These are phyloP conservation scores for Lasiodiplodia hormozganensis DNA, from an alignment of 2,329 filamentous ascomycete genomes.

Conservation along the genomic window DNA sequence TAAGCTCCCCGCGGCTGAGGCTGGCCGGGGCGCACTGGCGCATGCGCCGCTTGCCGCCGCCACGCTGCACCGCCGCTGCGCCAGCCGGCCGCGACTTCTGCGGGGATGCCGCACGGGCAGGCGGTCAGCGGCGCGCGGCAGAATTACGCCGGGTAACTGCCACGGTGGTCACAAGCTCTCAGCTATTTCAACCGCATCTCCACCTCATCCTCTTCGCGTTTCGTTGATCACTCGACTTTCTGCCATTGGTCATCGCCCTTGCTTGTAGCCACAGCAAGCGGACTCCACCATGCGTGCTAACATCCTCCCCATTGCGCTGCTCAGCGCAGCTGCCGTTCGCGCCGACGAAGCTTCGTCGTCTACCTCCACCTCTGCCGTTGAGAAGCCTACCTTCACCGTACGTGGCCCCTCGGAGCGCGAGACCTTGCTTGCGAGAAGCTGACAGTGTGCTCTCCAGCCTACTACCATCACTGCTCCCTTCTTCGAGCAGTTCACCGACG, in stretches of 20 bases:
- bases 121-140: conserved; percentile 13
- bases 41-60: conserved; percentile 1
- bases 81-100: conserved; percentile 5
- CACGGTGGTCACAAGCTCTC: conserved; percentile 24
- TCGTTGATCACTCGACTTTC: conserved; percentile 18
- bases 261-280: conserved; percentile 24
- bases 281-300: conserved; percentile 78
- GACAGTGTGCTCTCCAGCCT: conserved; percentile 66
- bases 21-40: conserved; percentile 6
- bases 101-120: neutral
- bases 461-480: conserved; percentile 89
- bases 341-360: conserved; percentile 64
- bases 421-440: conserved; percentile 29
- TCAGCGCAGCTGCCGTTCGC: conserved; percentile 75
- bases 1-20: conserved; percentile 22
- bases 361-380: conserved; percentile 51
- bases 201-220: conserved; percentile 21
- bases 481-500: conserved; percentile 97
- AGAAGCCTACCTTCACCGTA: conserved; percentile 86
- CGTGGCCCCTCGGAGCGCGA: conserved; percentile 49
- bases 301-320: conserved; percentile 72
- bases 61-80: neutral
- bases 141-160: conserved; percentile 24
- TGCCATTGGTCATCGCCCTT: conserved; percentile 27
- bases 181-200: conserved; percentile 29